Percentiles rank a stretch among this genome's conserved stretches.
Evolutionary conservation across 2,329 filamentous ascomycete species (phyloP).

Genomic region (Colletotrichum tanaceti): DNA sequence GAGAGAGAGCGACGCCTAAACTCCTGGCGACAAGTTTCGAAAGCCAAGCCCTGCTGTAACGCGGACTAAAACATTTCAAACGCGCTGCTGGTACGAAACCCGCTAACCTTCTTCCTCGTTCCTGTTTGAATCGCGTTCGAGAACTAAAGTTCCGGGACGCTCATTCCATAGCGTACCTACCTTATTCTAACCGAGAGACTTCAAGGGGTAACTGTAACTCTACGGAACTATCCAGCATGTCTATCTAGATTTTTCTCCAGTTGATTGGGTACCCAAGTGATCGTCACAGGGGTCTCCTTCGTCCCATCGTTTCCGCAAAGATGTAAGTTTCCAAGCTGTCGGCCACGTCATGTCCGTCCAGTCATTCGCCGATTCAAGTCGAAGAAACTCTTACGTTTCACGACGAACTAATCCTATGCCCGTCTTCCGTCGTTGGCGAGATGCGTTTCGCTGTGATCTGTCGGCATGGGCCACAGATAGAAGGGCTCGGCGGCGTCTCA

Average conservation of each 20-base stretch:
- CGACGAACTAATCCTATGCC: neutral
- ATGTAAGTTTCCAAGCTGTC: neutral
- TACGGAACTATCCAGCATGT: neutral
- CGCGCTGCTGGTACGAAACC: slow-evolving; percentile 5
- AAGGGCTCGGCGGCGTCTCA: neutral
- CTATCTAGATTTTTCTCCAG: neutral
- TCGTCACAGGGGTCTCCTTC: neutral
- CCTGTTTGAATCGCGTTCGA: slow-evolving; percentile 22
- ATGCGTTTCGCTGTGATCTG: neutral
- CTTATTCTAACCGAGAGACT: neutral
- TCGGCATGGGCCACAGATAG: too few species aligned
- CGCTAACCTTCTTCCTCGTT: neutral
- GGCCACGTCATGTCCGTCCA: neutral
- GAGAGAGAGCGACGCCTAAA: neutral
- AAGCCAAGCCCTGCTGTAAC: slow-evolving; percentile 6
- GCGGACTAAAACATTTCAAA: slow-evolving; percentile 2
- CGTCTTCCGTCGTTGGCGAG: neutral
- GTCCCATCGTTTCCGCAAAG: slow-evolving; percentile 5
- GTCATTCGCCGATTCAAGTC: slow-evolving; percentile 9
- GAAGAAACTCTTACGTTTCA: neutral
- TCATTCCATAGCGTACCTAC: slow-evolving; percentile 32
- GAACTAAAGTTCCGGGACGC: slow-evolving; percentile 20
- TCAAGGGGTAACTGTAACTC: neutral
- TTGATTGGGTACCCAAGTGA: neutral
- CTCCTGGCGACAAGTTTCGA: slow-evolving; percentile 10